phyloP scores from a whole-genome alignment of 208 protist species.

The Novymonas esmeraldas region DNA sequence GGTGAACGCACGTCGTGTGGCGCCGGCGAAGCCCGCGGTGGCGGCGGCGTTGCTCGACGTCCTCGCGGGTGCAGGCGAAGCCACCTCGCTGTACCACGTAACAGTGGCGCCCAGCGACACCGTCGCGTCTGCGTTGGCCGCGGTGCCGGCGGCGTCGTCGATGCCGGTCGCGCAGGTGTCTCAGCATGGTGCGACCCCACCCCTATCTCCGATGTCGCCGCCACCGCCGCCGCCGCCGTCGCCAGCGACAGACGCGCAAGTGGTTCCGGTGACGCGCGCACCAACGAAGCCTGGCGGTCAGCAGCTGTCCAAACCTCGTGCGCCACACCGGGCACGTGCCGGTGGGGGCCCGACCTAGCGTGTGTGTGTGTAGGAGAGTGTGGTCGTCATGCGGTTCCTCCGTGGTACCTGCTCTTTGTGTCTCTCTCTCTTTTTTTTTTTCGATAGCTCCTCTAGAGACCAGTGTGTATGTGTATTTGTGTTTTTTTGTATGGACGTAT shows the following conservation, averaged over 20 bases:
- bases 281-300: conserved; percentile 1
- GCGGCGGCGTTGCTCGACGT: background rate
- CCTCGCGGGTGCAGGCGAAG: conserved; percentile 1
- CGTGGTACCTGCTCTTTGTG: too few relatives aligned
- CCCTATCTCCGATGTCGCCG: background rate
- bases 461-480: too few relatives aligned
- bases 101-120: background rate
- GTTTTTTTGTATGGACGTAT: too few relatives aligned
- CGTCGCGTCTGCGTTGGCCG: background rate
- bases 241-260: background rate
- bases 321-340: background rate
- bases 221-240: background rate
- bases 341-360: too few relatives aligned
- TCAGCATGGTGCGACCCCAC: too few relatives aligned
- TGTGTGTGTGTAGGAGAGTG: too few relatives aligned
- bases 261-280: background rate
- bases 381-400: too few relatives aligned
- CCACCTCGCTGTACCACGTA: background rate
- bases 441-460: too few relatives aligned
- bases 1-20: background rate
- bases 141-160: background rate
- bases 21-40: background rate
- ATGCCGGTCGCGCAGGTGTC: background rate
- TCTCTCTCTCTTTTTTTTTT: too few relatives aligned
- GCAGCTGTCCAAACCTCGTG: background rate